phyloP scores from a whole-genome alignment of 805 yeast species.

The Metschnikowia koreensis region DNA sequence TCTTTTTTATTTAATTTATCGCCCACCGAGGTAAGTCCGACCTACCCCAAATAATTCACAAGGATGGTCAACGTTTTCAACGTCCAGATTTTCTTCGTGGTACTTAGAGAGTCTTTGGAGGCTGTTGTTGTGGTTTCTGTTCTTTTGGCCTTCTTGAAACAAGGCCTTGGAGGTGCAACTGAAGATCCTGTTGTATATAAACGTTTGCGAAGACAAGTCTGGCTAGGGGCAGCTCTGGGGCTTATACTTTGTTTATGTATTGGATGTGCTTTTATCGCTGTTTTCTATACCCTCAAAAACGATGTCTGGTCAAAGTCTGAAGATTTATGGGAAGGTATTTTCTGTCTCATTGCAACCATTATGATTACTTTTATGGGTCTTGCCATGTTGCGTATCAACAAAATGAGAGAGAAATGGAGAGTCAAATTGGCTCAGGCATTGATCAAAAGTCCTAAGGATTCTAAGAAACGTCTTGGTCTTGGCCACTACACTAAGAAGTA shows the following conservation, averaged over 20 bases:
- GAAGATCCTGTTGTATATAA: constrained; percentile 55
- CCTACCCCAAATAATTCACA: not conserved
- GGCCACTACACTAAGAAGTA: constrained; percentile 67
- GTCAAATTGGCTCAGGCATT: constrained; percentile 86
- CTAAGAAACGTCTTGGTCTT: constrained; percentile 45
- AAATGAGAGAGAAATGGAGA: constrained; percentile 97
- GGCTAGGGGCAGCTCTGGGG: constrained; percentile 79
- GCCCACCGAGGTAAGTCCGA: no score
- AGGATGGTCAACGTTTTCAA: constrained; percentile 43
- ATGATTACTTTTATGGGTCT: constrained; percentile 93
- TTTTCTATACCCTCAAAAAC: constrained; percentile 73
- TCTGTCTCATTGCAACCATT: constrained; percentile 84
- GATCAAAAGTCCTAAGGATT: constrained; percentile 41
- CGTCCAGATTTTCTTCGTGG: constrained; percentile 80
- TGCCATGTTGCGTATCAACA: constrained; percentile 92
- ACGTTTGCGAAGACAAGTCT: constrained; percentile 71
- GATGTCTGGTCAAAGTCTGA: constrained; percentile 88
- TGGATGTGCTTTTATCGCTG: constrained; percentile 94
- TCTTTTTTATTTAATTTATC: not conserved
- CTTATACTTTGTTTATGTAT: constrained; percentile 73
- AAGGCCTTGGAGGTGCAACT: constrained; percentile 63
- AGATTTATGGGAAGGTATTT: constrained; percentile 96
- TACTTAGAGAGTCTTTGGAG: constrained; percentile 90
- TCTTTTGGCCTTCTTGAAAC: constrained; percentile 85
- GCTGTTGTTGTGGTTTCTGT: constrained; percentile 92